Evolutionary conservation across 1,284 basidiomycete genomes (phyloP).

Genomic region (Moniliella sp.): DNA sequence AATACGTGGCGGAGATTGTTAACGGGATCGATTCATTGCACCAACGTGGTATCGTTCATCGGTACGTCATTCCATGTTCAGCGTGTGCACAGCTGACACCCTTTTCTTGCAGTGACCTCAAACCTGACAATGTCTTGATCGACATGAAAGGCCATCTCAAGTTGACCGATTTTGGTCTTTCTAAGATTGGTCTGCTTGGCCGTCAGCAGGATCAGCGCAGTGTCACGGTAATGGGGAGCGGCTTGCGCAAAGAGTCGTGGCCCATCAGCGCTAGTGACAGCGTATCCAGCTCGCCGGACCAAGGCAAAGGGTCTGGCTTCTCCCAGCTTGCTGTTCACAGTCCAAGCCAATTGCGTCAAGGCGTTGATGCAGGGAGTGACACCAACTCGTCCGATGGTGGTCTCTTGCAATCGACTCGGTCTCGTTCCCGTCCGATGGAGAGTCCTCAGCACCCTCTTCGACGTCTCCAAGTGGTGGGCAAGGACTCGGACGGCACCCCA

Average conservation of each 20-base stretch:
- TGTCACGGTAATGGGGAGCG: background rate
- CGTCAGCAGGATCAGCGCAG: slow-evolving; percentile 43
- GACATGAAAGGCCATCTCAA: slow-evolving; percentile 88
- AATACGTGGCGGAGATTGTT: slow-evolving; percentile 86
- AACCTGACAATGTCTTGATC: slow-evolving; percentile 90
- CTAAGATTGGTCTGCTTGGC: slow-evolving; percentile 82
- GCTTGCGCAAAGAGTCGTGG: background rate
- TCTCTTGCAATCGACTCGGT: too few species aligned
- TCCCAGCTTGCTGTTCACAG: slow-evolving; percentile 19
- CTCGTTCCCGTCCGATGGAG: slow-evolving; percentile 8
- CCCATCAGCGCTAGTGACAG: slow-evolving; percentile 3
- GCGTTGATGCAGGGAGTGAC: slow-evolving; percentile 20
- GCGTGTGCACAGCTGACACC: background rate
- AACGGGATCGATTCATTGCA: slow-evolving; percentile 87
- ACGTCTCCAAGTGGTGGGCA: slow-evolving; percentile 37
- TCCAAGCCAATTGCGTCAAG: too few species aligned
- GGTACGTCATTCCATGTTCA: slow-evolving; percentile 42
- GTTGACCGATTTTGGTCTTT: slow-evolving; percentile 89
- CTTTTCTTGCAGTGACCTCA: slow-evolving; percentile 53
- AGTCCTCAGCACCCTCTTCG: slow-evolving; percentile 14
- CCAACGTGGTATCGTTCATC: slow-evolving; percentile 79
- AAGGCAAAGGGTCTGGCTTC: slow-evolving; percentile 1
- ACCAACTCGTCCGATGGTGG: slow-evolving; percentile 13
- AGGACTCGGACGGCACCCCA: slow-evolving; percentile 26
- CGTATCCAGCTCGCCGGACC: slow-evolving; percentile 1